Conservation (phyloP, 148 eudicot genomes). For the Persicaria tinctoria region DNA sequence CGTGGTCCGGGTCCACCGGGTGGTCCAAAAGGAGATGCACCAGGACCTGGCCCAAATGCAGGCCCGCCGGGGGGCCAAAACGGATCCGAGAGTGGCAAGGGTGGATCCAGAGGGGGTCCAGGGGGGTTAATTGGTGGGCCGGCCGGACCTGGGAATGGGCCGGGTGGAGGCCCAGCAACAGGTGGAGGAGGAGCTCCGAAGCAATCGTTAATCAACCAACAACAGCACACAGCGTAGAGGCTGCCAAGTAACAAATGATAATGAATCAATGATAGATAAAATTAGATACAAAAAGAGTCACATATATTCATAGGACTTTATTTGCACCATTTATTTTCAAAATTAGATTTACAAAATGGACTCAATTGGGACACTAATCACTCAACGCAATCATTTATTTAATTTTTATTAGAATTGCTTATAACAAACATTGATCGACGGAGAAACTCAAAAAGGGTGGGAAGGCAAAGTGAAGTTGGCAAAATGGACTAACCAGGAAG, state of each 20-base stretch:
- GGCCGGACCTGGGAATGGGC: constrained; percentile 9
- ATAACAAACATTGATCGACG: too few relatives aligned
- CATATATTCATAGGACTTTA: neutral
- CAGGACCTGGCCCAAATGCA: neutral
- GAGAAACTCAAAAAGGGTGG: too few relatives aligned
- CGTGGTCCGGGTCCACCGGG: neutral
- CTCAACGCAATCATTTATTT: too few relatives aligned
- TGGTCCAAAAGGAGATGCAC: neutral
- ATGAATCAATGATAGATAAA: neutral
- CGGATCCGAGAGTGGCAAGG: neutral
- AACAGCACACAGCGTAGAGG: constrained; percentile 33
- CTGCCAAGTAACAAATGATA: constrained; percentile 15
- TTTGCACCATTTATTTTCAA: neutral
- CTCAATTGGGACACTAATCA: too few relatives aligned
- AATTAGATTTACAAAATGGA: neutral
- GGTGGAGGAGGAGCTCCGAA: constrained; percentile 19
- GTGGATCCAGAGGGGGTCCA: neutral
- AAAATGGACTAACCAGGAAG: constrained; percentile 27
- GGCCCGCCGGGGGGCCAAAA: constrained; percentile 11
- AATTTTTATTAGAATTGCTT: neutral
- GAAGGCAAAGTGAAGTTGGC: neutral
- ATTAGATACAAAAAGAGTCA: neutral
- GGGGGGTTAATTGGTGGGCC: constrained; percentile 1
- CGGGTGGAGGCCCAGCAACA: neutral
- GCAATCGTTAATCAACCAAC: constrained; percentile 37